Evolutionary conservation across 192 early-diverging fungal species (phyloP).

Genomic region (Backusella tarrabulga): DNA sequence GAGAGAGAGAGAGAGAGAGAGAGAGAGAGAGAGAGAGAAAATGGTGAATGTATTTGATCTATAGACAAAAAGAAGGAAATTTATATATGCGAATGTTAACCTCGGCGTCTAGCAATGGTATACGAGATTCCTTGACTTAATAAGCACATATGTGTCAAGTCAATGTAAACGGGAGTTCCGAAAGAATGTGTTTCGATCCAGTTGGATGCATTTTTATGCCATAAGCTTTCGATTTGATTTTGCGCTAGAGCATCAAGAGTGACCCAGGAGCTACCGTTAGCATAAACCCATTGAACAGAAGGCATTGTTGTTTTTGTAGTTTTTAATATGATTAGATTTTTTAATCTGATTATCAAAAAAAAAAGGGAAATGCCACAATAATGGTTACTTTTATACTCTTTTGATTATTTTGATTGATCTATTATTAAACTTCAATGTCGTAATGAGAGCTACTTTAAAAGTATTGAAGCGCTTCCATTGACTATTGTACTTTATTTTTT

Average conservation of each 20-base stretch:
- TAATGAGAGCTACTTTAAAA: background rate
- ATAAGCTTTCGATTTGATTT: constrained; percentile 2
- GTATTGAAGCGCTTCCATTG: background rate
- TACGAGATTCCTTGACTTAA: background rate
- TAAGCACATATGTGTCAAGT: background rate
- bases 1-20: background rate
- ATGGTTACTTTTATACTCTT: background rate
- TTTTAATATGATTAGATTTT: background rate
- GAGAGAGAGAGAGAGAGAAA: background rate
- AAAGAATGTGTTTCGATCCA: background rate
- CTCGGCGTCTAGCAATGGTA: background rate
- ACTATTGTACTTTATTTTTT: background rate
- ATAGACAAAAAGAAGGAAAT: background rate
- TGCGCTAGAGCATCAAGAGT: background rate
- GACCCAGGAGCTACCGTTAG: constrained; percentile 3
- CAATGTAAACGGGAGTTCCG: background rate
- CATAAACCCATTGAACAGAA: constrained; percentile 10
- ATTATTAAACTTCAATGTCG: background rate
- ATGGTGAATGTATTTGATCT: background rate
- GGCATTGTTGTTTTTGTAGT: background rate
- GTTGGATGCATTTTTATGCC: background rate
- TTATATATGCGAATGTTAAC: background rate
- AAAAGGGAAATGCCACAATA: background rate
- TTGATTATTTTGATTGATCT: background rate
- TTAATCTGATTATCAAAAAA: background rate